Evolutionary conservation across 306 rosid species (phyloP), one percentile per base, ranked within the genome.

Genomic region (Geum urbanum): DNA sequence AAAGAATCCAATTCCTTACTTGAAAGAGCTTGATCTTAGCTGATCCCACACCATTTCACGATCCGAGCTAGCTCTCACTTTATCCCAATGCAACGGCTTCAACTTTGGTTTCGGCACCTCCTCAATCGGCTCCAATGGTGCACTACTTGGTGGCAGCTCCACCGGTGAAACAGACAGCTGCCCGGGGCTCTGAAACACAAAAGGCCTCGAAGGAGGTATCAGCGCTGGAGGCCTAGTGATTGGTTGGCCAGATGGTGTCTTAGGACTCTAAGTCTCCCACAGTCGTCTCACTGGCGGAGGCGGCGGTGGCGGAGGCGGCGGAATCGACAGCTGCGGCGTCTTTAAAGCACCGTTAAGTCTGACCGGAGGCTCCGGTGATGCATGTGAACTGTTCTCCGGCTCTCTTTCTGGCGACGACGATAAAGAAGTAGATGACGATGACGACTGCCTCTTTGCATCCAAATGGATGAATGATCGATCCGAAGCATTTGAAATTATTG

Each of bases 31-130:
- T 24, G 96, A 83, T 86, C 89, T 80, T 79, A 91, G 83, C 54
- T 94, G 99, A 87, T 94, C 99, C 99, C 99, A 94, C 80, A 89
- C 99, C 99, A 86, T 94, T 76, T 86, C 99, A 45, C 97, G 90
- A 74, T 89, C 95, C 27, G 99, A 94, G 72, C 95, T 94, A 0
- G 99, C 96, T 82, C 97, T 87, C 41, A 94, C 99, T 87, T 94
- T 94, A 62, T 94, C 99, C 99, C 99, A 94, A 79, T 94, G 99
- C 53, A 94, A 80, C 3, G 97, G 95, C 88, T 94, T 94, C 78
- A 94, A 74, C 84, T 86, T 94, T 3, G 91, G 97, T 39, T 94
- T 94, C 2, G 84, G 80, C 47, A 51, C 76, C 69, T 84, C 96
- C 64, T 77, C 95, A 22, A 69, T 69, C 13, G 67, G 77, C 71